A percentile compares a stretch with the other conserved stretches of the same genome.
Conservation (phyloP, 2,329 filamentous ascomycete genomes). For the Pyrenochaeta sp. region DNA sequence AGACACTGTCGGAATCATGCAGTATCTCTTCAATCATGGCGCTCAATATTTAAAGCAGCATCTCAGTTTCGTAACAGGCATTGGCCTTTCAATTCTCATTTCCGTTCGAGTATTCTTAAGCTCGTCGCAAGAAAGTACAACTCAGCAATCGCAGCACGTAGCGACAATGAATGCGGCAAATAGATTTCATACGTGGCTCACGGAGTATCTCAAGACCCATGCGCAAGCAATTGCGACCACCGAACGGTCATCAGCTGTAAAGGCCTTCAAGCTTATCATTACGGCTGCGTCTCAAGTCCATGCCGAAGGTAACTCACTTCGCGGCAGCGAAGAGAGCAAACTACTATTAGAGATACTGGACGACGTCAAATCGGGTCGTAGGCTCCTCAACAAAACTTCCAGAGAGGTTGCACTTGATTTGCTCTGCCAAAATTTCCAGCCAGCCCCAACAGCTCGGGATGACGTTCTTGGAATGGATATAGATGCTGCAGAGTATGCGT, state of each 20-base stretch:
- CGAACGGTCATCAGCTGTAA: constrained; percentile 43
- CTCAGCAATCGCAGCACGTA: constrained; percentile 82
- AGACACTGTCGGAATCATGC: constrained; percentile 84
- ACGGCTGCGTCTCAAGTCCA: constrained; percentile 72
- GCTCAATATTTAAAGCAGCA: constrained; percentile 67
- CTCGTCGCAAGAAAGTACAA: constrained; percentile 78
- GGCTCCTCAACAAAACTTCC: constrained; percentile 74
- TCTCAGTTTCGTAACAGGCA: constrained; percentile 81
- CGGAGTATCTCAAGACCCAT: constrained; percentile 69
- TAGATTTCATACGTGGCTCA: constrained; percentile 80
- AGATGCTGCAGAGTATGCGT: constrained; percentile 67
- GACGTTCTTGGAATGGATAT: constrained; percentile 75
- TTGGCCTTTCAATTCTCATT: constrained; percentile 78
- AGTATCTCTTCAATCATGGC: constrained; percentile 80
- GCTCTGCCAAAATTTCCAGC: constrained; percentile 77
- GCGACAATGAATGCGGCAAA: constrained; percentile 78
- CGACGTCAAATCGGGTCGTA: constrained; percentile 69
- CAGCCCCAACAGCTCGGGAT: constrained; percentile 63
- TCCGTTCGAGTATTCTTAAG: constrained; percentile 79
- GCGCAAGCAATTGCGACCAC: constrained; percentile 27
- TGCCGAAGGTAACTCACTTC: constrained; percentile 72
- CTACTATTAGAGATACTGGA: constrained; percentile 80
- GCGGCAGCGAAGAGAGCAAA: constrained; percentile 76
- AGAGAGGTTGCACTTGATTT: constrained; percentile 73
- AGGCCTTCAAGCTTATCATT: constrained; percentile 72